These are phyloP conservation scores for Eucalyptus victrix DNA, from an alignment of 345 rosid species.

Conservation along the genomic window DNA sequence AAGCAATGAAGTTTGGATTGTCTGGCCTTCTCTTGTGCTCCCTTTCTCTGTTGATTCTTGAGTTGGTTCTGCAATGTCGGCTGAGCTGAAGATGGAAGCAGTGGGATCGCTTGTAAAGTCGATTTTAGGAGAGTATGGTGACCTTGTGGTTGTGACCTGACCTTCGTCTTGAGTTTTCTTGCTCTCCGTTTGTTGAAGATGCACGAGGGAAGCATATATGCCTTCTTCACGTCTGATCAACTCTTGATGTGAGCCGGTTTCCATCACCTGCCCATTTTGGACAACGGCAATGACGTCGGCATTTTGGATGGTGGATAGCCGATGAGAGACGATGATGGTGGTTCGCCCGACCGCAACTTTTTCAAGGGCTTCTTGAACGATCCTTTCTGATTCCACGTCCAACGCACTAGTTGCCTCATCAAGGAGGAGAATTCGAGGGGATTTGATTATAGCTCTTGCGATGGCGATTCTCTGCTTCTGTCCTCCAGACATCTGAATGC, in stretches of 20 bases:
- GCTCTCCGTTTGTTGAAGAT: background rate
- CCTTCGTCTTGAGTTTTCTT: background rate
- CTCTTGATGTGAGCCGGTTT: conserved; percentile 8
- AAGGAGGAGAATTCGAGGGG: conserved; percentile 21
- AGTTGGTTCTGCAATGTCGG: background rate
- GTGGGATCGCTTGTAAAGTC: background rate
- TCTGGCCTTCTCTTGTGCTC: background rate
- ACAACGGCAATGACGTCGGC: conserved; percentile 7
- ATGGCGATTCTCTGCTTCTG: conserved; percentile 31
- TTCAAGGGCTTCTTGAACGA: conserved; percentile 19
- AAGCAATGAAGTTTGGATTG: background rate
- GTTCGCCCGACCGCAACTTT: conserved; percentile 10
- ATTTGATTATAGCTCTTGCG: conserved; percentile 20
- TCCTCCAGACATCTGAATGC: conserved; percentile 27
- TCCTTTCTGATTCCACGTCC: conserved; percentile 18
- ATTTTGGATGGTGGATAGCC: conserved; percentile 18
- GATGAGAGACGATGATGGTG: conserved; percentile 15
- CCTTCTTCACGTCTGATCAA: conserved; percentile 6
- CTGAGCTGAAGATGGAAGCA: background rate
- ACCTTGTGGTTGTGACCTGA: background rate
- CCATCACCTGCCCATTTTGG: conserved; percentile 12
- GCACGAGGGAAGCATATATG: background rate
- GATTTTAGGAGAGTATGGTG: background rate
- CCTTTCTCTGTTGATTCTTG: background rate
- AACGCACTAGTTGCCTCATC: conserved; percentile 33